phyloP scores from a whole-genome alignment of 1,284 basidiomycete species.

The Austroboletus olivaceoglutinosus region DNA sequence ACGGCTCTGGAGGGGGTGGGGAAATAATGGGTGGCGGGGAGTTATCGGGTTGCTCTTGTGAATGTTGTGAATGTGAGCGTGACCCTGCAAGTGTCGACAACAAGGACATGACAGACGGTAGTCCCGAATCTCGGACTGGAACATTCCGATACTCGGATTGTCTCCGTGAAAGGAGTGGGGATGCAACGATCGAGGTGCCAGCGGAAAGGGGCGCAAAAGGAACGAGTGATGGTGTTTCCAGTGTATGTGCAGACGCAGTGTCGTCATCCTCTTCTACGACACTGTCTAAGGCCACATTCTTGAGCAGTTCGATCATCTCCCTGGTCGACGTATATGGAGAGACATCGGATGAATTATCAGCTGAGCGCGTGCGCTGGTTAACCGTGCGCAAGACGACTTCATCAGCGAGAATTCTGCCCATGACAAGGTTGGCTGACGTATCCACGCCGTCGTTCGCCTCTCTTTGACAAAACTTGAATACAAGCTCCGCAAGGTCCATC shows the following conservation, averaged over 20 bases:
- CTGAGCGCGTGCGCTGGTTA: slow-evolving; percentile 32
- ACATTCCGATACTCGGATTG: slow-evolving; percentile 49
- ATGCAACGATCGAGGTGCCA: slow-evolving; percentile 38
- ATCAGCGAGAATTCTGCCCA: slow-evolving; percentile 64
- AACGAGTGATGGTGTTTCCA: slow-evolving; percentile 38
- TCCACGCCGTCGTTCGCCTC: slow-evolving; percentile 34
- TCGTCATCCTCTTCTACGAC: slow-evolving; percentile 42
- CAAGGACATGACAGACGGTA: slow-evolving; percentile 63
- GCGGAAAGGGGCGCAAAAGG: slow-evolving; percentile 31
- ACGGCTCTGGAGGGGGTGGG: slow-evolving; percentile 26
- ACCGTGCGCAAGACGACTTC: slow-evolving; percentile 55
- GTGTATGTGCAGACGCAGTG: slow-evolving; percentile 37
- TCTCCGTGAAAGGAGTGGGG: slow-evolving; percentile 54
- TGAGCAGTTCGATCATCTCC: slow-evolving; percentile 41
- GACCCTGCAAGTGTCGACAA: slow-evolving; percentile 60
- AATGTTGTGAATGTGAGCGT: slow-evolving; percentile 54
- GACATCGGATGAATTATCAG: slow-evolving; percentile 23
- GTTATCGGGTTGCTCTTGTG: slow-evolving; percentile 31
- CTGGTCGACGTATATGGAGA: slow-evolving; percentile 25
- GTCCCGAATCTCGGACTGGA: slow-evolving; percentile 37
- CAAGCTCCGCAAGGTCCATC: slow-evolving; percentile 55
- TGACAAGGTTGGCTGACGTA: slow-evolving; percentile 42
- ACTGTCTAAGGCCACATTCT: slow-evolving; percentile 37
- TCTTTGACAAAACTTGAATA: slow-evolving; percentile 52
- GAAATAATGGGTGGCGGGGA: slow-evolving; percentile 28